phyloP scores from a whole-genome alignment of 1,284 basidiomycete species.

The Phylloboletellus chloephorus region DNA sequence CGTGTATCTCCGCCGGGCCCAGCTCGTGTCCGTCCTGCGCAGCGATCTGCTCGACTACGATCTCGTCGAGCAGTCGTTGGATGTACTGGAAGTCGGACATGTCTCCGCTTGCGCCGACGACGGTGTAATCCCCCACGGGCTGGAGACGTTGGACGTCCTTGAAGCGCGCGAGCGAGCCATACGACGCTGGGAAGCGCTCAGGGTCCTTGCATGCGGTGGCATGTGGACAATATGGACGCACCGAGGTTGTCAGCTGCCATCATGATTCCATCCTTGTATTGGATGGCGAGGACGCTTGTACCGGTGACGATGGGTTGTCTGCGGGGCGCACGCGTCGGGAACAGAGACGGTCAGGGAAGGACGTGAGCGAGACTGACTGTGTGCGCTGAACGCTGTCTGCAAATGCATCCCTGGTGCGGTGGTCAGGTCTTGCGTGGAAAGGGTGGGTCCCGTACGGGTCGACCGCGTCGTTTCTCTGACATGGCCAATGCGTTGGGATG shows the following conservation, averaged over 20 bases:
- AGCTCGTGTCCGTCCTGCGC: slow-evolving; percentile 81
- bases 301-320: slow-evolving; percentile 96
- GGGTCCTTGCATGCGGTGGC: slow-evolving; percentile 1
- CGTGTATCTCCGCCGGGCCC: slow-evolving; percentile 88
- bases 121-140: slow-evolving; percentile 76
- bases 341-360: neutral
- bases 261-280: slow-evolving; percentile 97
- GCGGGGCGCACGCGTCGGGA: slow-evolving; percentile 2
- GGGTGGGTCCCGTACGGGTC: slow-evolving; percentile 75
- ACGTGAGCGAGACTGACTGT: slow-evolving; percentile 50
- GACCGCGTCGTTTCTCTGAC: slow-evolving; percentile 63
- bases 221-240: slow-evolving; percentile 31
- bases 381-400: slow-evolving; percentile 66
- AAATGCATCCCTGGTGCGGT: slow-evolving; percentile 48
- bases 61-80: slow-evolving; percentile 69
- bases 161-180: slow-evolving; percentile 96
- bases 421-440: slow-evolving; percentile 53
- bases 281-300: slow-evolving; percentile 90
- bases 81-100: slow-evolving; percentile 98
- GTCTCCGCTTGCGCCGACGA: slow-evolving; percentile 92
- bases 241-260: slow-evolving; percentile 98
- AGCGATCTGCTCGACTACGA: slow-evolving; percentile 76
- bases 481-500: slow-evolving; percentile 5
- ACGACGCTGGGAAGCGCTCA: slow-evolving; percentile 68
- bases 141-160: slow-evolving; percentile 90